A percentile compares a stretch with the other conserved stretches of the same genome.
Evolutionary conservation across 2,329 filamentous ascomycete species (phyloP).

Genomic region (Sarocladiaceae sp.): DNA sequence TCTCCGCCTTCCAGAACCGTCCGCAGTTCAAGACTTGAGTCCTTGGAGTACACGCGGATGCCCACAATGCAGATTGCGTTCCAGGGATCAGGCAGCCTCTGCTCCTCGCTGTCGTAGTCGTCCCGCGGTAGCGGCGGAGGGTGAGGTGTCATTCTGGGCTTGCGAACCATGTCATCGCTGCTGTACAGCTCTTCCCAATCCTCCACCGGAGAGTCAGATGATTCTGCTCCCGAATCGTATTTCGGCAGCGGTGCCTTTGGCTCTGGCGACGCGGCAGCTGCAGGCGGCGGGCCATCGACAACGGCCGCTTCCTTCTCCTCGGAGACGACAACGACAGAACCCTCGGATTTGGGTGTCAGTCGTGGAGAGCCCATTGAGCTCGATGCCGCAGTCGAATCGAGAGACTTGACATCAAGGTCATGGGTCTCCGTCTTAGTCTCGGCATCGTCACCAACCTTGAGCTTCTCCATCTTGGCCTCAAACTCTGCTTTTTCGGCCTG

Average conservation of each 20-base stretch:
- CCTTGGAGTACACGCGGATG: constrained; percentile 54
- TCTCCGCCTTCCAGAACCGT: constrained; percentile 51
- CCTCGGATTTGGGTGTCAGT: constrained; percentile 25
- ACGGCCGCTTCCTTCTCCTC: constrained; percentile 24
- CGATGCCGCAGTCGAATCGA: constrained; percentile 19
- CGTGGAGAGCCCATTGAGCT: constrained; percentile 25
- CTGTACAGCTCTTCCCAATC: constrained; percentile 56
- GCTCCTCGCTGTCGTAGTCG: constrained; percentile 49
- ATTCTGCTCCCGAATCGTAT: constrained; percentile 45
- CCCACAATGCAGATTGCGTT: constrained; percentile 58
- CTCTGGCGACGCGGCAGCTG: constrained; percentile 9
- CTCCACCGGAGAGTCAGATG: constrained; percentile 52
- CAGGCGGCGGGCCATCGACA: constrained; percentile 18
- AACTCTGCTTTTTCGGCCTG: constrained; percentile 18
- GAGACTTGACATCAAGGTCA: constrained; percentile 10
- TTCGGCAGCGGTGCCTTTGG: constrained; percentile 16
- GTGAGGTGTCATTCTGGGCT: constrained; percentile 36
- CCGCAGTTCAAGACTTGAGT: constrained; percentile 45
- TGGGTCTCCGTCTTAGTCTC: constrained; percentile 4
- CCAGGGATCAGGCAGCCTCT: constrained; percentile 52
- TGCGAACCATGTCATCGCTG: constrained; percentile 49
- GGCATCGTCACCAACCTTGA: constrained; percentile 1
- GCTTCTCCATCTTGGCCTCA: constrained; percentile 7
- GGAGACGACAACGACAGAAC: constrained; percentile 17
- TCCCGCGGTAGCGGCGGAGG: constrained; percentile 26